phyloP scores from a whole-genome alignment of 2,329 filamentous ascomycete genomes.

The Bretziella fagacearum region DNA sequence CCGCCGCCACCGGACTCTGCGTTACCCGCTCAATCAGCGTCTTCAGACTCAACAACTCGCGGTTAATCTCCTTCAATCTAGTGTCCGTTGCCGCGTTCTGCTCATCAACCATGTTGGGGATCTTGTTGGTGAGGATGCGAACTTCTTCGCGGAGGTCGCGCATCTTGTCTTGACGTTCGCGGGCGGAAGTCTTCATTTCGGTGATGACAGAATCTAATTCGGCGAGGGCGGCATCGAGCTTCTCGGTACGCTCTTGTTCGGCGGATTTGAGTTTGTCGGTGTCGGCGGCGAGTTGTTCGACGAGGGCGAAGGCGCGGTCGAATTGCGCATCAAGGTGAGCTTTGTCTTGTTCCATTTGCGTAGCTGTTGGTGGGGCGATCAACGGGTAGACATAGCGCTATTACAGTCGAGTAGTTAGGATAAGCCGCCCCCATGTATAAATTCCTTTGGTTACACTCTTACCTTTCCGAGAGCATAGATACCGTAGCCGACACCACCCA shows the following conservation, averaged over 20 bases:
- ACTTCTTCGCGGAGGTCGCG: slow-evolving; percentile 78
- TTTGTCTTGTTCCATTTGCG: slow-evolving; percentile 89
- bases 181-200: slow-evolving; percentile 66
- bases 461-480: slow-evolving; percentile 79
- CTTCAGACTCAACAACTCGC: slow-evolving; percentile 83
- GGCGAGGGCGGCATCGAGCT: slow-evolving; percentile 61
- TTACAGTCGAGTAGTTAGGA: slow-evolving; percentile 4
- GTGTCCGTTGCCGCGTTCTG: slow-evolving; percentile 73
- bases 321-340: slow-evolving; percentile 84
- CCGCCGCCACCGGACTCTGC: slow-evolving; percentile 18
- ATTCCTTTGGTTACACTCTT: too few relatives aligned
- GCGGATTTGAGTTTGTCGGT: slow-evolving; percentile 75
- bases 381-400: slow-evolving; percentile 82
- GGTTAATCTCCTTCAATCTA: slow-evolving; percentile 67
- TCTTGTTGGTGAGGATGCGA: slow-evolving; percentile 60
- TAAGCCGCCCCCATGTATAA: too few relatives aligned
- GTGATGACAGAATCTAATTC: slow-evolving; percentile 72
- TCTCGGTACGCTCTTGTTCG: slow-evolving; percentile 68
- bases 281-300: slow-evolving; percentile 84
- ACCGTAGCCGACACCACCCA: slow-evolving; percentile 77
- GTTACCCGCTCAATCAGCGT: slow-evolving; percentile 54
- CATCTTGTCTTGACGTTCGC: slow-evolving; percentile 72
- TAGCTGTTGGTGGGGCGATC: slow-evolving; percentile 82
- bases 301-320: slow-evolving; percentile 72
- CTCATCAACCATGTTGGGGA: slow-evolving; percentile 75